Evolutionary conservation across 2,329 filamentous ascomycete genomes (phyloP), one percentile per base, ranked within the genome.

Genomic region (Trichoderma arundinaceum): DNA sequence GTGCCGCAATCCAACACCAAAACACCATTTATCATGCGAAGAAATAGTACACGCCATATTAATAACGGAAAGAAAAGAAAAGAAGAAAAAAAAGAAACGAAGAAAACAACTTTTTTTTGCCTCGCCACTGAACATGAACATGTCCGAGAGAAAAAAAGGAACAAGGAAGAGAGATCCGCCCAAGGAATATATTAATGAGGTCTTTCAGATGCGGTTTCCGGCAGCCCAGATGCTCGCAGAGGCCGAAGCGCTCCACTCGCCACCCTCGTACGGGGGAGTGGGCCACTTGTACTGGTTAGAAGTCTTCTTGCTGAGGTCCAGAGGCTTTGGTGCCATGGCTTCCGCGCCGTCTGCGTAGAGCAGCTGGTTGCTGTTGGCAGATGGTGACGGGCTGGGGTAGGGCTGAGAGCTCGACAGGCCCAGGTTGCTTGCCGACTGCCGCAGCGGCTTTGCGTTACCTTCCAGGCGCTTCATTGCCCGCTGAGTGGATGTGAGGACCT

Each of bases 221-320:
- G 88, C 87, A 61, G 90, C 89, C 82, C 91, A 90, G 70, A 94
- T 93, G 78, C 90, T 93, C 6, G 92, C 90, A 10, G 92, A 88
- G 35, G 92, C 91, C 48, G 91, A 90, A 8, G 90, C 88, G 17
- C 90, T 92, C 94, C 94, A 98, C 76, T 97, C 94, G 49, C 89
- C 89, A 72, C 96, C 94, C 74, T 97, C 94, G 71, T 97, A 97
- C 3, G 95, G 94, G 22, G 95, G 95, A 15, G 95, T 98, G 3
- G 94, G 94, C 90, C 94, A 97, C 79, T 97, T 95, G 72, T 86
- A 82, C 68, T 85, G 80, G 19, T 72, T 79, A 12, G 78, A 75
- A 1, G 80, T 73, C 81, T 86, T 84, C 74, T 87, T 87, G 73
- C 84, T 82, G 63, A 92, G 87, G 70, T 91, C 85, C 69, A 94